Evolutionary conservation across 2,329 filamentous ascomycete species (phyloP).

Genomic region (Clarireedia hainanense): DNA sequence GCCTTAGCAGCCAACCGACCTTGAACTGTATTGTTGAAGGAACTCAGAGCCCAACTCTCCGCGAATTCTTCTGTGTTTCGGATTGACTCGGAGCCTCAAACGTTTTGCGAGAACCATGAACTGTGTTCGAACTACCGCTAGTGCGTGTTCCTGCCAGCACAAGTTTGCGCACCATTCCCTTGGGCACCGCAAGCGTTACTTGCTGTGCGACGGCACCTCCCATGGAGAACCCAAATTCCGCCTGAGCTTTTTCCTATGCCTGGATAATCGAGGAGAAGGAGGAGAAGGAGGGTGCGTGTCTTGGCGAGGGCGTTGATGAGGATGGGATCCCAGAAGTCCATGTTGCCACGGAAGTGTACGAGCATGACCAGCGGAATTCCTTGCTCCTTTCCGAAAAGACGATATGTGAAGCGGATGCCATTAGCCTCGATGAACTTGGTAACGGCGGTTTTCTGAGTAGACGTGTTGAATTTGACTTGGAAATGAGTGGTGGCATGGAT

Average conservation of each 20-base stretch:
- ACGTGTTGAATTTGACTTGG: too few relatives aligned
- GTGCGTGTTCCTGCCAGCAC: not conserved
- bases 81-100: not conserved
- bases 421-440: constrained; percentile 19
- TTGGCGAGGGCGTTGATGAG: constrained; percentile 30
- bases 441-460: constrained; percentile 13
- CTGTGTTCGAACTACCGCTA: constrained; percentile 17
- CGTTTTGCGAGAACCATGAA: constrained; percentile 24
- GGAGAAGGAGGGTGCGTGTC: constrained; percentile 27
- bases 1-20: constrained; percentile 4
- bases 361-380: constrained; percentile 21
- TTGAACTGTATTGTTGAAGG: not conserved
- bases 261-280: constrained; percentile 26
- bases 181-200: not conserved
- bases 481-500: too few relatives aligned
- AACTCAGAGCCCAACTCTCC: not conserved
- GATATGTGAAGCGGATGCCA: constrained; percentile 19
- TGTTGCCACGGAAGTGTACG: constrained; percentile 26
- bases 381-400: constrained; percentile 3
- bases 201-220: too few relatives aligned
- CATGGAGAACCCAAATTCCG: too few relatives aligned
- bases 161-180: not conserved
- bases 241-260: not conserved
- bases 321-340: constrained; percentile 25
- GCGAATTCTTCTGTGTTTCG: not conserved